phyloP scores from a whole-genome alignment of 2,329 filamentous ascomycete genomes.

The Chrysoporthe cubensis region DNA sequence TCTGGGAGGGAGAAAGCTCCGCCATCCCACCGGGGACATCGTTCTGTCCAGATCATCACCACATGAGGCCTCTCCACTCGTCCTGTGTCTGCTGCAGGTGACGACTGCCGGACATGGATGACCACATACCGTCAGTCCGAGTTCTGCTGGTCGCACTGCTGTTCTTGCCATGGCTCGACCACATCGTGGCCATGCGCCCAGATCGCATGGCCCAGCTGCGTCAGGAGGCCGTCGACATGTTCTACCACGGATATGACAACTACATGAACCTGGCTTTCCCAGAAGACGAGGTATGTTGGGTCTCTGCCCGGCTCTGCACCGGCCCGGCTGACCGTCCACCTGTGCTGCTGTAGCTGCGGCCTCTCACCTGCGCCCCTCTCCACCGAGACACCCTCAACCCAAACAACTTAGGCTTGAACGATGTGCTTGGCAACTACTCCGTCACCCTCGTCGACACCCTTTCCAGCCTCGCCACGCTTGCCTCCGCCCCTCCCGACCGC shows the following conservation, averaged over 20 bases:
- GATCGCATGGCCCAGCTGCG: conserved; percentile 59
- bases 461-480: conserved; percentile 90
- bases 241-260: conserved; percentile 95
- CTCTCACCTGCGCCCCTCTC: conserved; percentile 81
- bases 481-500: conserved; percentile 68
- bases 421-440: conserved; percentile 96
- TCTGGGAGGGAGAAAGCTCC: background rate
- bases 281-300: conserved; percentile 74
- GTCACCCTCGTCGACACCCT: conserved; percentile 94
- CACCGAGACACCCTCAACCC: conserved; percentile 82
- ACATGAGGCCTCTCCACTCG: conserved; percentile 22
- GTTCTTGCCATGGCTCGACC: conserved; percentile 46
- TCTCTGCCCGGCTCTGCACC: background rate
- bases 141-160: conserved; percentile 33
- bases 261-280: conserved; percentile 95
- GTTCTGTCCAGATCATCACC: conserved; percentile 21
- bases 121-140: conserved; percentile 20
- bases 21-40: conserved; percentile 12
- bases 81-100: conserved; percentile 39
- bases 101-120: conserved; percentile 44
- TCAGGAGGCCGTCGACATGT: conserved; percentile 73
- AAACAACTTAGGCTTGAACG: conserved; percentile 84
- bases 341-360: conserved; percentile 65
- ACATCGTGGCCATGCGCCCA: conserved; percentile 56
- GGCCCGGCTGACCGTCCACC: conserved; percentile 18